phyloP scores from a whole-genome alignment of 148 eudicot genomes.

The Amaranthus cruentus region DNA sequence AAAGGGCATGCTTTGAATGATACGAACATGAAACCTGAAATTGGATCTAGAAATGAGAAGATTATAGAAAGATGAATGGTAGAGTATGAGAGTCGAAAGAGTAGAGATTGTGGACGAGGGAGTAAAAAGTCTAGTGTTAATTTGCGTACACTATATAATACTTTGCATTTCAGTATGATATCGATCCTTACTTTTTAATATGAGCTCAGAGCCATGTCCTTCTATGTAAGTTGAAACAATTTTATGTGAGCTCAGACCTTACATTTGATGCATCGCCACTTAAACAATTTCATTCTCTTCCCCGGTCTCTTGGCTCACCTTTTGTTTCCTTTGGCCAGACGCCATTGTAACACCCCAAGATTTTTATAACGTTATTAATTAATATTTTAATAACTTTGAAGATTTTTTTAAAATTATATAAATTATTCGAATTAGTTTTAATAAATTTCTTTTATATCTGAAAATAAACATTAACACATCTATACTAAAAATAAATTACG shows the following conservation, averaged over 20 bases:
- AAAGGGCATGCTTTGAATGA: no score
- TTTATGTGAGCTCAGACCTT: slow-evolving; percentile 40
- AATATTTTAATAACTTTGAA: no score
- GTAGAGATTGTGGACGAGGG: slow-evolving; percentile 34
- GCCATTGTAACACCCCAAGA: slow-evolving; percentile 25
- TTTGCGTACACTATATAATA: slow-evolving; percentile 52
- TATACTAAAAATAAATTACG: no score
- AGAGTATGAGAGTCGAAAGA: slow-evolving; percentile 60
- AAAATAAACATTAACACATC: no score
- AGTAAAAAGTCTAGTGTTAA: slow-evolving; percentile 49
- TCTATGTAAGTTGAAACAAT: slow-evolving; percentile 27
- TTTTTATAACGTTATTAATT: no score
- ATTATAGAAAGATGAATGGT: slow-evolving; percentile 87
- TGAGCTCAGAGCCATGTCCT: slow-evolving; percentile 57
- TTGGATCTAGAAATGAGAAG: slow-evolving; percentile 41
- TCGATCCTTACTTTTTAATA: slow-evolving; percentile 36
- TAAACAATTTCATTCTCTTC: slow-evolving; percentile 54
- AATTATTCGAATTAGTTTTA: no score
- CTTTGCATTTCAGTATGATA: slow-evolving; percentile 70
- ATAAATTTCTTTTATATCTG: no score
- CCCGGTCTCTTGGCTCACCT: slow-evolving; percentile 42
- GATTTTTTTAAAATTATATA: no score
- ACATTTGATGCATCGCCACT: slow-evolving; percentile 70
- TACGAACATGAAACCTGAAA: slow-evolving; percentile 47
- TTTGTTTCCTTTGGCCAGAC: slow-evolving; percentile 52